Percentiles rank a stretch among this genome's conserved stretches.
These are phyloP conservation scores for Francoa sonchifolia DNA, from an alignment of 441 rosid species.

Conservation along the genomic window DNA sequence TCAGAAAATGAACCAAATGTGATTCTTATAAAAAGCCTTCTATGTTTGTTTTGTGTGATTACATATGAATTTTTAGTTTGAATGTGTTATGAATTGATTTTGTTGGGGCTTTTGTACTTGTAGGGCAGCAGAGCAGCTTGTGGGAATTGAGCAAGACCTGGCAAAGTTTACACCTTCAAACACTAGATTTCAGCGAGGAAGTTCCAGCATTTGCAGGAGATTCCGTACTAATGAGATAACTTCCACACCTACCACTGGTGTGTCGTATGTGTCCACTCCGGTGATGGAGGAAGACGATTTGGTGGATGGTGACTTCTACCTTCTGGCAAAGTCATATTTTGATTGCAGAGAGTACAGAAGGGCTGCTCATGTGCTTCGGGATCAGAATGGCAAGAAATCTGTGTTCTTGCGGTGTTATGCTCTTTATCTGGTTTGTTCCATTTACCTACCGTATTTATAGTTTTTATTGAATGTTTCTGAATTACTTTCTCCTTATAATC, in stretches of 20 bases:
- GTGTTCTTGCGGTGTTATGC: conserved; percentile 79
- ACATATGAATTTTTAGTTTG: background rate
- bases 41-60: background rate
- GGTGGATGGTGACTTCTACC: conserved; percentile 30
- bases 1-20: too few relatives aligned
- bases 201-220: conserved; percentile 78
- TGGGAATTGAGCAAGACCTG: conserved; percentile 80
- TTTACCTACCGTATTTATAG: background rate
- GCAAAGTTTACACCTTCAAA: conserved; percentile 72
- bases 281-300: conserved; percentile 60
- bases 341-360: conserved; percentile 75
- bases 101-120: background rate
- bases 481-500: too few relatives aligned
- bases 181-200: conserved; percentile 89
- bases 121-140: conserved; percentile 56
- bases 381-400: conserved; percentile 63
- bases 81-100: background rate
- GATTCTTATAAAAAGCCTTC: background rate
- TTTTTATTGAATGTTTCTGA: background rate
- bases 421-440: conserved; percentile 58
- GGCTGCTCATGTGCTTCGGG: conserved; percentile 74
- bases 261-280: conserved; percentile 64
- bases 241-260: conserved; percentile 52
- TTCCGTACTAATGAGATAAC: conserved; percentile 60
- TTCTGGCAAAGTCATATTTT: conserved; percentile 69